Evolutionary conservation across 805 yeast genomes (phyloP), one percentile per base, ranked within the genome.

Genomic region (Grigorovia humatica): DNA sequence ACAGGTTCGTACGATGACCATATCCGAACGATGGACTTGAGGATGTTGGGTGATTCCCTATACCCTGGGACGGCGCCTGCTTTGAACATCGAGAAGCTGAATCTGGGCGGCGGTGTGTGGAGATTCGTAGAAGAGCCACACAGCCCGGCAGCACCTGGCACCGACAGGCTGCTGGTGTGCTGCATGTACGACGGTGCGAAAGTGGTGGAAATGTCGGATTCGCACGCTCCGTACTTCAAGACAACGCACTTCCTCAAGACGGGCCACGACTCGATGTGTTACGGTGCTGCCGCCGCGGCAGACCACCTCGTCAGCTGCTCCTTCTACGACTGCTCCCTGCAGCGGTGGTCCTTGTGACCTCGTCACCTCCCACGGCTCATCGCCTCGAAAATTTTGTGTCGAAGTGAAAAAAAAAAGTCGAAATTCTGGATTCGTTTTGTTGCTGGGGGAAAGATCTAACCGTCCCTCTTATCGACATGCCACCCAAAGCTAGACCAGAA

Each of bases 131-230:
- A 96, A 1, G 73, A 79, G 18, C 78, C 81, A 0, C 51, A 56
- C 0, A 12, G 9, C 15, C 41, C 41, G 13, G n/a, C 57, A 61
- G n/a, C 17, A 13, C 2, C 42, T 30, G 18, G 13, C 23, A 20
- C 7, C 38, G 69, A 77, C 52, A 69, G 78, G 44, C 74, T 91
- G 0, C 69, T 91, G 48, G 81, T 83, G 0, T 90, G 97, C 65
- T 88, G 96, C 62, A 93, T 93, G 98, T 91, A 91, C 62, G 89
- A 88, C 57, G 99, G 99, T 17, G 96, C 96, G 1, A 74, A 89
- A 52, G 71, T 90, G 0, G 64, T 90, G 0, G 64, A 65, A 13
- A 61, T 74, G n/a, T 58, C 62, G 20, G 68, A 69, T 50, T 18
- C 17, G 1, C 62, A 66, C 2, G 70, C 71, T 27, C 76, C 74